phyloP scores from a whole-genome alignment of 2,329 filamentous ascomycete genomes.

The Microsporum ferrugineum region DNA sequence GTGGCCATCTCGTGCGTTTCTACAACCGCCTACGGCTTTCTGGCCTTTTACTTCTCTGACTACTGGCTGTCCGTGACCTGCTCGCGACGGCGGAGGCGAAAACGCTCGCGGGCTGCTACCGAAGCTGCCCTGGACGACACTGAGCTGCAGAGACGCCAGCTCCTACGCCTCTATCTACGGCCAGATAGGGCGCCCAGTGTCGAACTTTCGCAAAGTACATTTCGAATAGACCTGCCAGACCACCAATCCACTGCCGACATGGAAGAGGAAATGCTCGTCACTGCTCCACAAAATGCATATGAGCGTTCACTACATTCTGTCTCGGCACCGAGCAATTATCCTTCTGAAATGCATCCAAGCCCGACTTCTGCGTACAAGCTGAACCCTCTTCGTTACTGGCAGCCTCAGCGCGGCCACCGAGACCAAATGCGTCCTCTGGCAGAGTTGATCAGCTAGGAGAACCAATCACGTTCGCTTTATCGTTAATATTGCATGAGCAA shows the following conservation, averaged over 20 bases:
- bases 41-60: slow-evolving; percentile 17
- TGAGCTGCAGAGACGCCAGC: slow-evolving; percentile 32
- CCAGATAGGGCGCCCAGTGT: slow-evolving; percentile 19
- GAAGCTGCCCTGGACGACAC: slow-evolving; percentile 21
- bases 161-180: slow-evolving; percentile 27
- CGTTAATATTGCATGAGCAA: background rate
- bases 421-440: background rate
- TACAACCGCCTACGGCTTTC: slow-evolving; percentile 20
- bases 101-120: background rate
- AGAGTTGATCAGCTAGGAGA: slow-evolving; percentile 1
- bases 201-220: slow-evolving; percentile 21
- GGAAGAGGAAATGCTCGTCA: slow-evolving; percentile 16
- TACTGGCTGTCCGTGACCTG: background rate
- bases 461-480: background rate
- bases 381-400: slow-evolving; percentile 4
- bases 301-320: slow-evolving; percentile 8
- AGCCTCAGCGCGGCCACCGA: background rate
- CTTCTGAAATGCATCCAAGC: background rate
- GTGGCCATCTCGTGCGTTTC: slow-evolving; percentile 22
- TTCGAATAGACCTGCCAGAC: slow-evolving; percentile 21
- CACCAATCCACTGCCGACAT: slow-evolving; percentile 7
- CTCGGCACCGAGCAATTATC: slow-evolving; percentile 7
- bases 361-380: background rate
- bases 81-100: slow-evolving; percentile 5
- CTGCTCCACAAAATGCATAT: slow-evolving; percentile 10